These are phyloP conservation scores for Stachybotrys elegans DNA, from an alignment of 2,329 filamentous ascomycete genomes.

Conservation along the genomic window DNA sequence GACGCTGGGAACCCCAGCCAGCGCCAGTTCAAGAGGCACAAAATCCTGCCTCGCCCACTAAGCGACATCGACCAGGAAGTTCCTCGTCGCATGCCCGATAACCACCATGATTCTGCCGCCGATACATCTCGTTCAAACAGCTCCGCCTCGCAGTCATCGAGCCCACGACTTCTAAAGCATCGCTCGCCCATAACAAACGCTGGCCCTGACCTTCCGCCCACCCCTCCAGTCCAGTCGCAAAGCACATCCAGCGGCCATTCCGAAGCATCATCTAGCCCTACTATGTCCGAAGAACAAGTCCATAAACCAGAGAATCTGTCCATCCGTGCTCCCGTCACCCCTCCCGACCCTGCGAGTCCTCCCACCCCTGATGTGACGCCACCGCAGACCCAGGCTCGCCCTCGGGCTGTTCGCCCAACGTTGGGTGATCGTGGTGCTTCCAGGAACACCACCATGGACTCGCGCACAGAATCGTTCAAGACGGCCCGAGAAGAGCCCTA, in stretches of 20 bases:
- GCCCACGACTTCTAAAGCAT: slow-evolving; percentile 34
- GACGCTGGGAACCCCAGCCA: slow-evolving; percentile 22
- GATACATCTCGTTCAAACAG: slow-evolving; percentile 20
- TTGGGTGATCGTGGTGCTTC: slow-evolving; percentile 44
- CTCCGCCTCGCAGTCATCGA: slow-evolving; percentile 28
- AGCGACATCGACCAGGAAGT: slow-evolving; percentile 18
- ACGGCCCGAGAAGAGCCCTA: slow-evolving; percentile 63
- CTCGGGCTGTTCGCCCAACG: slow-evolving; percentile 40
- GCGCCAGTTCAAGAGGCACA: slow-evolving; percentile 42
- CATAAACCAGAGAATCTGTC: slow-evolving; percentile 33
- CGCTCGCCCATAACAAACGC: slow-evolving; percentile 35
- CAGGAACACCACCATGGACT: slow-evolving; percentile 52
- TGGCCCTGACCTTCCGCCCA: slow-evolving; percentile 53
- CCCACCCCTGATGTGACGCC: slow-evolving; percentile 74
- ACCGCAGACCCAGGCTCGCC: slow-evolving; percentile 45
- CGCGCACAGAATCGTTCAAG: slow-evolving; percentile 64
- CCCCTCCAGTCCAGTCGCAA: slow-evolving; percentile 56
- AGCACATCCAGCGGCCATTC: slow-evolving; percentile 49
- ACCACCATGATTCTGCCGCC: slow-evolving; percentile 18
- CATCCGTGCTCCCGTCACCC: slow-evolving; percentile 48
- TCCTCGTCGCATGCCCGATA: slow-evolving; percentile 16
- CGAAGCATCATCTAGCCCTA: slow-evolving; percentile 35
- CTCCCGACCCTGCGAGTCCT: slow-evolving; percentile 60
- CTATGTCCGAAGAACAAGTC: slow-evolving; percentile 29
- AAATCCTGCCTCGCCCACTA: slow-evolving; percentile 33